Evolutionary conservation across 2,329 filamentous ascomycete genomes (phyloP).

Genomic region (Metarhizium sp.): DNA sequence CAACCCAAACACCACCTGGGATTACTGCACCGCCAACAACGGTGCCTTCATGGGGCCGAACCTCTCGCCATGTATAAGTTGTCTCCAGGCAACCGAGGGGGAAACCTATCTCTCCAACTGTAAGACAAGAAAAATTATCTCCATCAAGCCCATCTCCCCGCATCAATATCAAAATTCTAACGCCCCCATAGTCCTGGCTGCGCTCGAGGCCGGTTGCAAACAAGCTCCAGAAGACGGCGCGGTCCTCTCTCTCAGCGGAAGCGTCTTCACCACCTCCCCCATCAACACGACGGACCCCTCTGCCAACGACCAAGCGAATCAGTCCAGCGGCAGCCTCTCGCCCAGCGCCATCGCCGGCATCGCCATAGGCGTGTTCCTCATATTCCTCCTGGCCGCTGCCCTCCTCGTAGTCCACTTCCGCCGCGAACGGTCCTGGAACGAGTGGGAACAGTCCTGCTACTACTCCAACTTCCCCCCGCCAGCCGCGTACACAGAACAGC

Average conservation of each 20-base stretch:
- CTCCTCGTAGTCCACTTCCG: constrained; percentile 41
- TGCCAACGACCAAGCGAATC: constrained; percentile 15
- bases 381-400: constrained; percentile 30
- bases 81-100: constrained; percentile 29
- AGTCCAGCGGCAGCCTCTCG: constrained; percentile 25
- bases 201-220: constrained; percentile 37
- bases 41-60: constrained; percentile 20
- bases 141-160: neutral
- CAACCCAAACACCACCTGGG: constrained; percentile 18
- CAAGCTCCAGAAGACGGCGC: constrained; percentile 30
- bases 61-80: constrained; percentile 30
- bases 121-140: constrained; percentile 17
- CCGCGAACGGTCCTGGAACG: constrained; percentile 26
- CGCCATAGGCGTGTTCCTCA: constrained; percentile 32
- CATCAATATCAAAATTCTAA: constrained; percentile 6
- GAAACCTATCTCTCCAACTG: constrained; percentile 40
- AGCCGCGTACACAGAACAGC: constrained; percentile 16
- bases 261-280: constrained; percentile 27
- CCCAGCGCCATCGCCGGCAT: constrained; percentile 46
- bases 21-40: constrained; percentile 33
- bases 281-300: constrained; percentile 31
- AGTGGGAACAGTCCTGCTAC: constrained; percentile 7
- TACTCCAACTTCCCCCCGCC: constrained; percentile 11
- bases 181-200: constrained; percentile 31
- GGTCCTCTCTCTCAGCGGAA: constrained; percentile 30